Evolutionary conservation across 768 basidiomycete genomes (phyloP).

Genomic region (Tricholoma furcatifolium): DNA sequence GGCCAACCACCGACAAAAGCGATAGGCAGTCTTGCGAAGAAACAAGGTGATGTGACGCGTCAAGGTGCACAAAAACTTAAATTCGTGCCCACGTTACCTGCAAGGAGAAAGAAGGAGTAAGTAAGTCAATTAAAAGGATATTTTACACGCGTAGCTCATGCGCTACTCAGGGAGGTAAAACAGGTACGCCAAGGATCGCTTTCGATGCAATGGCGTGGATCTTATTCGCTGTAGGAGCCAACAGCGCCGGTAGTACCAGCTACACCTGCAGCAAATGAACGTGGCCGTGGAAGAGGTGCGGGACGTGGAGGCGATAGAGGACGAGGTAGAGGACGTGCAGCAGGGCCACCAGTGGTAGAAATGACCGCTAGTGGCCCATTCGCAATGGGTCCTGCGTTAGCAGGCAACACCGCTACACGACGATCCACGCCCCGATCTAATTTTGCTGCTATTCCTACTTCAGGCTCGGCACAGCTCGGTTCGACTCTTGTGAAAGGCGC

Average conservation of each 20-base stretch:
- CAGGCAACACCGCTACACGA: slow-evolving; percentile 49
- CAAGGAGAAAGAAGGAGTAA: slow-evolving; percentile 80
- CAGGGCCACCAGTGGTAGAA: slow-evolving; percentile 52
- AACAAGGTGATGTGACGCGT: slow-evolving; percentile 66
- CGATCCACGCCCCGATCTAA: slow-evolving; percentile 54
- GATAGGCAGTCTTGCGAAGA: slow-evolving; percentile 76
- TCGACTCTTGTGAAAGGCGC: slow-evolving; percentile 48
- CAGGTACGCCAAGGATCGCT: slow-evolving; percentile 38
- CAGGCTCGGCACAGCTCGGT: slow-evolving; percentile 42
- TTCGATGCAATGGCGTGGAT: neutral
- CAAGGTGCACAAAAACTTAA: slow-evolving; percentile 77
- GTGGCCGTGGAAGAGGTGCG: slow-evolving; percentile 46
- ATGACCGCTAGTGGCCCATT: slow-evolving; percentile 89
- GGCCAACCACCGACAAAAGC: slow-evolving; percentile 50
- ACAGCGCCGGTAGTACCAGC: slow-evolving; percentile 29
- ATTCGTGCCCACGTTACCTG: slow-evolving; percentile 75
- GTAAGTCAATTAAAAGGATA: slow-evolving; percentile 27
- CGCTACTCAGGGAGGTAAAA: slow-evolving; percentile 56
- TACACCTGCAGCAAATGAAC: slow-evolving; percentile 35
- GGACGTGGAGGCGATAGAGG: slow-evolving; percentile 51
- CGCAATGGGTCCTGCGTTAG: slow-evolving; percentile 79
- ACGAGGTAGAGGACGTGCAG: slow-evolving; percentile 48
- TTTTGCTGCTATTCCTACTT: slow-evolving; percentile 47
- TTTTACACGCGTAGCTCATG: slow-evolving; percentile 6
- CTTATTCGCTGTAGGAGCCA: slow-evolving; percentile 43